phyloP scores from a whole-genome alignment of 2,329 filamentous ascomycete species.

The Acephala macrosclerotiorum region DNA sequence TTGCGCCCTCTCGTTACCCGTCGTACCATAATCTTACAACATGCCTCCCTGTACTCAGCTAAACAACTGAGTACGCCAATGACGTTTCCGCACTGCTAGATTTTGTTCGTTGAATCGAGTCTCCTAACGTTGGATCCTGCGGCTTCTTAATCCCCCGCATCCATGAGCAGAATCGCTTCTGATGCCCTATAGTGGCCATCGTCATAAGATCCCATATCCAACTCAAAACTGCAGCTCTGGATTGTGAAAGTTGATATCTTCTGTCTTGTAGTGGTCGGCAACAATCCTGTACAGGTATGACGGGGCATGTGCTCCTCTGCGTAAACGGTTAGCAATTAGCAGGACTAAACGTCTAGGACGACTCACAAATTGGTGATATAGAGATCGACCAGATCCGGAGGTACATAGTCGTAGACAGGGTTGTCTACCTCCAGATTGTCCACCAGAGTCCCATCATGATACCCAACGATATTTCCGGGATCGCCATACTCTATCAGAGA shows the following conservation, averaged over 20 bases:
- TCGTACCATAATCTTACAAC: not conserved
- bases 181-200: not conserved
- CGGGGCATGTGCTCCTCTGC: constrained; percentile 70
- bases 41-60: not conserved
- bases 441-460: constrained; percentile 81
- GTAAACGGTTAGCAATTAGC: constrained; percentile 21
- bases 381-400: constrained; percentile 76
- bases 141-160: not conserved
- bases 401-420: constrained; percentile 83
- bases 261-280: constrained; percentile 76
- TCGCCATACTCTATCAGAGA: constrained; percentile 87
- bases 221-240: constrained; percentile 42
- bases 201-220: not conserved
- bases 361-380: constrained; percentile 87
- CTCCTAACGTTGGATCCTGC: not conserved
- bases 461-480: constrained; percentile 77
- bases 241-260: constrained; percentile 70
- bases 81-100: not conserved
- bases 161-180: not conserved
- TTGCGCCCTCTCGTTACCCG: not conserved
- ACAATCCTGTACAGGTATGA: constrained; percentile 78
- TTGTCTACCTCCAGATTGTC: constrained; percentile 80
- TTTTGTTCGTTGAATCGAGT: not conserved
- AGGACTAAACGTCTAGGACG: not conserved
- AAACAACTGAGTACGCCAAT: not conserved